Conservation (phyloP, 2,329 filamentous ascomycete species). For the Corynespora cassiicola region DNA sequence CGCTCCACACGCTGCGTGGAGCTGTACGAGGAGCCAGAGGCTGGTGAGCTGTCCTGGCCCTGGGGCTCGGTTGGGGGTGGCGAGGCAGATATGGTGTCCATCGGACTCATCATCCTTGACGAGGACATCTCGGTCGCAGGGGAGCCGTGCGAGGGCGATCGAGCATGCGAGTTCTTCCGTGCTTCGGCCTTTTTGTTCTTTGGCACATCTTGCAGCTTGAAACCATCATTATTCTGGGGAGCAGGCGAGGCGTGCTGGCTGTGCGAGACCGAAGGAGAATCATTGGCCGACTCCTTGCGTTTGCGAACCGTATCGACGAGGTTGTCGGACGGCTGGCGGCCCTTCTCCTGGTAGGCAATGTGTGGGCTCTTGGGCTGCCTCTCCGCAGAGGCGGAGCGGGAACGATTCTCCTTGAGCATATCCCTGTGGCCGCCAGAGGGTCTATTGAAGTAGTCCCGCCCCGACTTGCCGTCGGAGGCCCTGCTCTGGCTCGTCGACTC, state of each 20-base stretch:
- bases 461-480: slow-evolving; percentile 31
- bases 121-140: slow-evolving; percentile 48
- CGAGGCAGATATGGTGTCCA: slow-evolving; percentile 44
- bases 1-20: slow-evolving; percentile 49
- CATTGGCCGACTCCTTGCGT: slow-evolving; percentile 42
- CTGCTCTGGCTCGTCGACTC: slow-evolving; percentile 22
- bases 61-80: slow-evolving; percentile 46
- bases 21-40: slow-evolving; percentile 45
- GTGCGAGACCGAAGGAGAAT: slow-evolving; percentile 37
- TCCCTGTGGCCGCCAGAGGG: slow-evolving; percentile 48
- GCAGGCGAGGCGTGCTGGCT: slow-evolving; percentile 46
- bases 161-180: slow-evolving; percentile 54
- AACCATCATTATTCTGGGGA: slow-evolving; percentile 51
- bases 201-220: slow-evolving; percentile 82
- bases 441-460: slow-evolving; percentile 54
- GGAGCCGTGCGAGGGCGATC: slow-evolving; percentile 48
- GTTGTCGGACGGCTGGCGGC: slow-evolving; percentile 68
- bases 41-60: slow-evolving; percentile 32
- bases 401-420: slow-evolving; percentile 48
- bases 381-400: slow-evolving; percentile 55
- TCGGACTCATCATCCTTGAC: slow-evolving; percentile 36
- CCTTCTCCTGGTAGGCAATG: slow-evolving; percentile 89
- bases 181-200: slow-evolving; percentile 64
- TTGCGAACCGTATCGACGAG: slow-evolving; percentile 62
- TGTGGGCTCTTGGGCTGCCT: slow-evolving; percentile 72